These are phyloP conservation scores for Cryphonectria parasitica DNA, from an alignment of 2,329 filamentous ascomycete species.

Conservation along the genomic window DNA sequence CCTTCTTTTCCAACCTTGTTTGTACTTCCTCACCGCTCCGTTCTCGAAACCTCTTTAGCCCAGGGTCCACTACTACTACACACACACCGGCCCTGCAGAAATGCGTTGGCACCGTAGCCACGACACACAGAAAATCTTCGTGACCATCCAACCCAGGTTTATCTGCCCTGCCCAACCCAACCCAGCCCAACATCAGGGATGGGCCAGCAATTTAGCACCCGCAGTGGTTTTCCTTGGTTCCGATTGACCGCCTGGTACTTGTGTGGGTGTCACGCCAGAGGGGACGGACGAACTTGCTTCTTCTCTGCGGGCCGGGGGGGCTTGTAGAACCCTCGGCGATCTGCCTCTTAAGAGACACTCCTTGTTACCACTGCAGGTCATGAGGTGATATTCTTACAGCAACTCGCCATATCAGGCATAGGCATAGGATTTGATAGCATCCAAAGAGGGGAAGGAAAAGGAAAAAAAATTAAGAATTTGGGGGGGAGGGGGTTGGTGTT, in stretches of 20 bases:
- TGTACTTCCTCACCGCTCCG: constrained; percentile 27
- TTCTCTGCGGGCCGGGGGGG: constrained; percentile 1
- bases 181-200: background rate
- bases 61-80: constrained; percentile 27
- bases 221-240: constrained; percentile 13
- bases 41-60: constrained; percentile 7
- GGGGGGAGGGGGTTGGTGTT: background rate
- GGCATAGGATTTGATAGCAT: background rate
- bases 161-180: background rate
- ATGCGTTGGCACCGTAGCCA: constrained; percentile 30
- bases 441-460: background rate
- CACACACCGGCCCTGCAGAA: constrained; percentile 27
- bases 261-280: constrained; percentile 21
- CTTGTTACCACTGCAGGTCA: constrained; percentile 15
- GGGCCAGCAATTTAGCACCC: constrained; percentile 2
- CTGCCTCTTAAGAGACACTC: constrained; percentile 5
- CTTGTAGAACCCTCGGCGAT: constrained; percentile 15
- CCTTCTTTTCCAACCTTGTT: background rate
- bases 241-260: background rate
- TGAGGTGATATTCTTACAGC: background rate
- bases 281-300: constrained; percentile 19
- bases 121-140: constrained; percentile 23
- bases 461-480: background rate
- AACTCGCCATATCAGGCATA: constrained; percentile 6
- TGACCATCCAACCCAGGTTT: constrained; percentile 11